These are phyloP conservation scores for Kwoniella shandongensis DNA, from an alignment of 768 basidiomycete genomes.

Conservation along the genomic window DNA sequence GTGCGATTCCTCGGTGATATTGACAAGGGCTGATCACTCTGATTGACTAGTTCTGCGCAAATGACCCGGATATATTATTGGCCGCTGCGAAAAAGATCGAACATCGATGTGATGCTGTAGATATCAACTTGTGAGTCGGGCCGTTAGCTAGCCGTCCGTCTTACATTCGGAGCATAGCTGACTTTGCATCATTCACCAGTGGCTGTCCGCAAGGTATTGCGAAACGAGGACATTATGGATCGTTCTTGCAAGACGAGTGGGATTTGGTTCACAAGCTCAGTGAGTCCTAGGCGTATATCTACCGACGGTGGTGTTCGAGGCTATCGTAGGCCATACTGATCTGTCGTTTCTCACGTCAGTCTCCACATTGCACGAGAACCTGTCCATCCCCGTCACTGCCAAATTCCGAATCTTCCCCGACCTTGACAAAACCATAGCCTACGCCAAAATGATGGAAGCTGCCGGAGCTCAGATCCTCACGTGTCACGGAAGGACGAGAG, in stretches of 20 bases:
- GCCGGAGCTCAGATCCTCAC: conserved; percentile 95
- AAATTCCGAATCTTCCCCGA: conserved; percentile 91
- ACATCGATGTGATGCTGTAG: conserved; percentile 82
- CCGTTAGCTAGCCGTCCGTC: neutral
- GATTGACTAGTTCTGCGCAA: conserved; percentile 71
- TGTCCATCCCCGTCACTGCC: conserved; percentile 89
- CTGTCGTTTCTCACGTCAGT: no score
- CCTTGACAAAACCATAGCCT: conserved; percentile 82
- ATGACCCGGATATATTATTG: conserved; percentile 76
- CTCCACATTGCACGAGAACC: conserved; percentile 76
- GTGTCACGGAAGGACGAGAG: conserved; percentile 85
- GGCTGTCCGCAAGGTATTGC: conserved; percentile 92
- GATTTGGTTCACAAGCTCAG: conserved; percentile 77
- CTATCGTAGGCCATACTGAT: no score
- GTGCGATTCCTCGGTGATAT: no score
- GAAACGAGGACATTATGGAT: conserved; percentile 77
- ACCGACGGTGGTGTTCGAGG: no score
- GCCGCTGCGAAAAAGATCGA: conserved; percentile 75
- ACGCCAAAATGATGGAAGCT: conserved; percentile 91
- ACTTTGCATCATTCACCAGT: conserved; percentile 19
- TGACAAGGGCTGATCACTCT: no score
- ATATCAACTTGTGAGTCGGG: conserved; percentile 73
- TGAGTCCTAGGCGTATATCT: conserved; percentile 66
- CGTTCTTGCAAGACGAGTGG: conserved; percentile 94
- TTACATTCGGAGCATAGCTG: neutral